Evolutionary conservation across 495 filamentous ascomycete genomes (phyloP).

Genomic region (Annulohypoxylon moriforme): DNA sequence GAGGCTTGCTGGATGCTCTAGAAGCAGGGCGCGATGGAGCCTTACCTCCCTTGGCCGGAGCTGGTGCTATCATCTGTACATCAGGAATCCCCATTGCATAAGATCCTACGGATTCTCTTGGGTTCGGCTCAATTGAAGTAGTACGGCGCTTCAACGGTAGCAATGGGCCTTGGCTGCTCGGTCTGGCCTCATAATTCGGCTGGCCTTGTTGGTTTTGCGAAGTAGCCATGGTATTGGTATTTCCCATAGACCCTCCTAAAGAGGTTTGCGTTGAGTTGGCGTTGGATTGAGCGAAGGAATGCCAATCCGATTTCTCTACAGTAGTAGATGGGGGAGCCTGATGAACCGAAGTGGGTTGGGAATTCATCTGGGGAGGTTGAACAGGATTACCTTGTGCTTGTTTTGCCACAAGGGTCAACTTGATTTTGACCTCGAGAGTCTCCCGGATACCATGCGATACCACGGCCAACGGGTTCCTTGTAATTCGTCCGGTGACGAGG

Average conservation of each 20-base stretch:
- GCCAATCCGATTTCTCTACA: constrained; percentile 61
- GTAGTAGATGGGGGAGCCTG: constrained; percentile 41
- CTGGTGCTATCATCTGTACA: constrained; percentile 27
- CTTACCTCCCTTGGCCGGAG: constrained; percentile 28
- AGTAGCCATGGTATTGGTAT: constrained; percentile 36
- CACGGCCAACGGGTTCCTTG: constrained; percentile 82
- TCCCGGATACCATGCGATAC: constrained; percentile 87
- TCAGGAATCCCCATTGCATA: constrained; percentile 19
- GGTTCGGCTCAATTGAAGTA: constrained; percentile 34
- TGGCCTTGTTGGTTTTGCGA: constrained; percentile 36
- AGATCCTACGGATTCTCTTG: constrained; percentile 22
- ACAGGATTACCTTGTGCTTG: constrained; percentile 72
- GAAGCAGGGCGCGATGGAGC: constrained; percentile 57
- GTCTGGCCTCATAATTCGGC: constrained; percentile 30
- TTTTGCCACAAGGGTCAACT: constrained; percentile 83
- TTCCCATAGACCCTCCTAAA: constrained; percentile 10
- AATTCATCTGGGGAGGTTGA: constrained; percentile 60
- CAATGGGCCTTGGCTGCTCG: constrained; percentile 19
- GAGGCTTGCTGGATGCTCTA: constrained; percentile 53
- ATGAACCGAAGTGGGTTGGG: constrained; percentile 29
- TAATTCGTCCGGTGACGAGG: constrained; percentile 90
- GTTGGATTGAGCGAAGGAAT: constrained; percentile 59
- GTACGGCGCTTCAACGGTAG: constrained; percentile 33
- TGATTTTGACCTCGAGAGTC: constrained; percentile 93
- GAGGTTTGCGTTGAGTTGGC: constrained; percentile 51